Evolutionary conservation across 495 filamentous ascomycete genomes (phyloP).

Genomic region (Neurospora sp.): DNA sequence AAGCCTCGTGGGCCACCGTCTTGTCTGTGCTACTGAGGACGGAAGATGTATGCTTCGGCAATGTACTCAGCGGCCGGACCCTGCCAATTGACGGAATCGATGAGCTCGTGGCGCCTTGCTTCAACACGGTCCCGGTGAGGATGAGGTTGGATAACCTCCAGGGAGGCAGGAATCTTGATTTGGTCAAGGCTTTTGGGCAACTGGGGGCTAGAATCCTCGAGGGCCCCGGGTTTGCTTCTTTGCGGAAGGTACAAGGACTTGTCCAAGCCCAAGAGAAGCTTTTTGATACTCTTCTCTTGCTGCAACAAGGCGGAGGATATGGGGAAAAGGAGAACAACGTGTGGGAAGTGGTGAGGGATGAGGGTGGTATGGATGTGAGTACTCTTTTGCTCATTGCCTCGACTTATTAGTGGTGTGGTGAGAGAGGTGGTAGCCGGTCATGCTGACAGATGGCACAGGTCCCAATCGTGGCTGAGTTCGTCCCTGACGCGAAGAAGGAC

Average conservation of each 20-base stretch:
- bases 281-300: slow-evolving; percentile 68
- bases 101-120: slow-evolving; percentile 70
- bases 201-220: background rate
- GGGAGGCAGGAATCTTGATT: slow-evolving; percentile 32
- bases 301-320: slow-evolving; percentile 42
- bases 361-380: slow-evolving; percentile 65
- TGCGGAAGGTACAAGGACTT: background rate
- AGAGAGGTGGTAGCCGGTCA: background rate
- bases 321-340: slow-evolving; percentile 15
- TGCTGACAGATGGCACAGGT: slow-evolving; percentile 23
- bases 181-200: slow-evolving; percentile 43
- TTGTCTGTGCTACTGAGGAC: slow-evolving; percentile 41
- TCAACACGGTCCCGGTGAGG: slow-evolving; percentile 79
- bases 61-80: slow-evolving; percentile 64
- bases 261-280: slow-evolving; percentile 15
- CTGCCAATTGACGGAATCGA: slow-evolving; percentile 53
- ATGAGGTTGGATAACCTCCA: slow-evolving; percentile 35
- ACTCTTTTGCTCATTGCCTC: background rate
- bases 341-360: slow-evolving; percentile 58
- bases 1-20: slow-evolving; percentile 57
- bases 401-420: background rate
- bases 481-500: slow-evolving; percentile 30
- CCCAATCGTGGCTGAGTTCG: slow-evolving; percentile 58
- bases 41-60: slow-evolving; percentile 71
- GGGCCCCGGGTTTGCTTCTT: background rate